These are phyloP conservation scores for Chaetomium fimeti DNA, from an alignment of 495 filamentous ascomycete genomes.

Conservation along the genomic window DNA sequence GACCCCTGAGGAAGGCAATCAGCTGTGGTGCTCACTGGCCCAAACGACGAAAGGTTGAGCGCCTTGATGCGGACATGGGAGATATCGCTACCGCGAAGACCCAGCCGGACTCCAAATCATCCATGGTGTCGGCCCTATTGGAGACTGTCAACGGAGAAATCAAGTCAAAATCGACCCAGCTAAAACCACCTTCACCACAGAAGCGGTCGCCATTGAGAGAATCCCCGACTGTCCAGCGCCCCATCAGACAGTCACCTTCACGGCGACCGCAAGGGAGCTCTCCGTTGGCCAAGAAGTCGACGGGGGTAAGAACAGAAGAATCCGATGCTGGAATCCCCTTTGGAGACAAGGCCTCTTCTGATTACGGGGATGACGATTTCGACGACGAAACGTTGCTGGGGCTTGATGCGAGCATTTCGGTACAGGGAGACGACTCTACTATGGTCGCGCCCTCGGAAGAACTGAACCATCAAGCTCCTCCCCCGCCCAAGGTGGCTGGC, in stretches of 20 bases:
- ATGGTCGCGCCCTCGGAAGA: slow-evolving; percentile 40
- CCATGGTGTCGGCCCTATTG: slow-evolving; percentile 47
- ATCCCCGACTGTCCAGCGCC: neutral
- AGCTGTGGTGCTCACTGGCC: slow-evolving; percentile 74
- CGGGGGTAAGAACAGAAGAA: slow-evolving; percentile 16
- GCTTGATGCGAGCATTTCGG: slow-evolving; percentile 48
- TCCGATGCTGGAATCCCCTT: slow-evolving; percentile 6
- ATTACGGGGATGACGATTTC: slow-evolving; percentile 51
- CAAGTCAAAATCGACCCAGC: slow-evolving; percentile 28
- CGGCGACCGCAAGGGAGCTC: slow-evolving; percentile 14
- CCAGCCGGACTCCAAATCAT: slow-evolving; percentile 48
- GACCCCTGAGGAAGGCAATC: slow-evolving; percentile 61
- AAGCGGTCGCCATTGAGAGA: slow-evolving; percentile 22
- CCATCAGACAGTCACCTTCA: neutral
- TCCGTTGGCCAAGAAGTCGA: slow-evolving; percentile 16
- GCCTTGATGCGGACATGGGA: slow-evolving; percentile 23
- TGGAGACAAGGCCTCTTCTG: slow-evolving; percentile 38
- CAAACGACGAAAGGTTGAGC: slow-evolving; percentile 54
- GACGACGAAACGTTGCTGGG: slow-evolving; percentile 54
- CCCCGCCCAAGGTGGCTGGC: slow-evolving; percentile 13
- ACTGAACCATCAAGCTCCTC: slow-evolving; percentile 17
- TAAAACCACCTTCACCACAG: slow-evolving; percentile 36
- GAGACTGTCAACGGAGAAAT: slow-evolving; percentile 46
- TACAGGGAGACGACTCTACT: slow-evolving; percentile 52
- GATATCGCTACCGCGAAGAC: slow-evolving; percentile 19